Base-by-base conservation (phyloP, 2,329 filamentous ascomycete species). In the Sordariomycetes sp. region DNA sequence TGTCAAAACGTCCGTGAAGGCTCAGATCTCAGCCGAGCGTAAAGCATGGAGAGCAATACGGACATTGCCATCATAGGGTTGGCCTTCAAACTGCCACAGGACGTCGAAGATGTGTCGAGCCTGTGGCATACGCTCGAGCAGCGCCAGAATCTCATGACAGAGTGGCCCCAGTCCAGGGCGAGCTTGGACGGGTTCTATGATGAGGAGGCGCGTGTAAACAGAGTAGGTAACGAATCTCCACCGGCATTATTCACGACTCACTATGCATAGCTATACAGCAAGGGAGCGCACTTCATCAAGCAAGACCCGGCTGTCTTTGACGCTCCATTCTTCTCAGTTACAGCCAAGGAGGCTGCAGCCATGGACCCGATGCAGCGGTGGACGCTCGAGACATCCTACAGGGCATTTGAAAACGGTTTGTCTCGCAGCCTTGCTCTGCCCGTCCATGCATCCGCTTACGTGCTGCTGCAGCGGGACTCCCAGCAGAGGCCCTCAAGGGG, bases 311-410 rank as follows among this genome's bases (percentile, higher is more conserved):
- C 41, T 3, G 39, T 35, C 4, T 62, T 61, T 33, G 60, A 64
- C 40, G 57, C 58, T 1, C 51, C 54, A 2, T 63, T 64, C 37
- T 64, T 64, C 41, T 50, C 48, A 1, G 48, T 54, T 1, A 47
- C 46, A 19, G 42, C 50, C 6, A 55, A 35, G 12, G 39, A 40
- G 17, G 39, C 39, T 10, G 39, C 35, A 21, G 6, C 21, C 1
- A 46, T 63, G 53, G 60, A 64, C 35, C 60, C 61, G 1, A 42
- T 49, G 44, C 58, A 61, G 24, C 41, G 57, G 21, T 49, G 46
- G 48, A 45, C 46, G 5, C 44, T 61, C 8, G 57, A 61, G 32
- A 32, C 46, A 12, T 42, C 54, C 2, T 61, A 57, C n/a, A 44
- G 42, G 2, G 54, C 56, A 2, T 51, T 61, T n/a, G 56, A 61